A percentile compares a stretch with the other conserved stretches of the same genome.
These are phyloP conservation scores for Daldinia vernicosa DNA, from an alignment of 495 filamentous ascomycete species.

Conservation along the genomic window DNA sequence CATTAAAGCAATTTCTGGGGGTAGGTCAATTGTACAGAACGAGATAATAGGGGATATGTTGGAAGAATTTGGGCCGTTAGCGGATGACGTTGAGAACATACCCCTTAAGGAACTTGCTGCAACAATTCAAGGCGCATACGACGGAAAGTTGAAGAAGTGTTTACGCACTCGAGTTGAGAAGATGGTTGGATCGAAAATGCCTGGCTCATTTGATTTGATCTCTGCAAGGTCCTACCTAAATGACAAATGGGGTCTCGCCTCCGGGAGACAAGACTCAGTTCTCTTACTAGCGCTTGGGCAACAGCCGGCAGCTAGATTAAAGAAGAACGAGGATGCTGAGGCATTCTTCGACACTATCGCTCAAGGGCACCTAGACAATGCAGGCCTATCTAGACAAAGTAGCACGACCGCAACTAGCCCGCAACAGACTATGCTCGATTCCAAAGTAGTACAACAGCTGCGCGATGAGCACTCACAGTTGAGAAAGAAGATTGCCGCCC, in stretches of 20 bases:
- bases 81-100: constrained; percentile 91
- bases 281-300: constrained; percentile 79
- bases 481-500: constrained; percentile 85
- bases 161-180: constrained; percentile 82
- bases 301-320: constrained; percentile 81
- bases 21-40: constrained; percentile 86
- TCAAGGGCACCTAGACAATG: constrained; percentile 77
- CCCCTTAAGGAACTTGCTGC: constrained; percentile 86
- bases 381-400: constrained; percentile 73
- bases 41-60: constrained; percentile 86
- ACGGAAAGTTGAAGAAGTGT: constrained; percentile 88
- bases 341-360: constrained; percentile 76
- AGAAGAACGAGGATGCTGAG: constrained; percentile 80
- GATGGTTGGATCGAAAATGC: constrained; percentile 90
- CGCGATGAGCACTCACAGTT: constrained; percentile 64
- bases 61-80: constrained; percentile 89
- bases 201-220: constrained; percentile 89
- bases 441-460: constrained; percentile 73
- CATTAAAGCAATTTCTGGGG: constrained; percentile 71
- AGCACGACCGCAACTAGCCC: constrained; percentile 67
- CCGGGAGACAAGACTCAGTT: constrained; percentile 83
- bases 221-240: constrained; percentile 81
- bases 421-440: constrained; percentile 83
- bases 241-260: constrained; percentile 81
- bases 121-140: constrained; percentile 86